Conservation (phyloP, 1,139 yeast genomes). For the Suhomyces anneliseae region DNA sequence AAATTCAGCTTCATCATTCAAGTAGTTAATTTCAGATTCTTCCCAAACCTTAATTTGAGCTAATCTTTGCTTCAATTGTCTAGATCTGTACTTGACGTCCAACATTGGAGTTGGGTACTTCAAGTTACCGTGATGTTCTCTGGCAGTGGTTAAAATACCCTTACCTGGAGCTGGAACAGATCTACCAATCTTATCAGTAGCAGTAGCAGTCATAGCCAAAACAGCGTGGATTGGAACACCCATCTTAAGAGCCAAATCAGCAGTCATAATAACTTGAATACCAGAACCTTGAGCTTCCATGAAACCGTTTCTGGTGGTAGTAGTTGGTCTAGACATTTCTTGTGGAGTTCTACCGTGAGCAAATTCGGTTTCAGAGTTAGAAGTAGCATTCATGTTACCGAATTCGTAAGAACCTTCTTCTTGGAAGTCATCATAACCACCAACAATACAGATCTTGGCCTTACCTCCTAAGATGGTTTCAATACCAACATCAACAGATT, state of each 20-base stretch:
- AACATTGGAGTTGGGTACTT: slow-evolving; percentile 79
- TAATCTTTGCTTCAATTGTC: slow-evolving; percentile 83
- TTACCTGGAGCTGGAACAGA: slow-evolving; percentile 99
- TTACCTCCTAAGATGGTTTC: slow-evolving; percentile 91
- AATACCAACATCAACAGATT: slow-evolving; percentile 93
- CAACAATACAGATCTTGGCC: slow-evolving; percentile 94
- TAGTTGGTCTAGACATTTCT: slow-evolving; percentile 98
- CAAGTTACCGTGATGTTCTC: slow-evolving; percentile 84
- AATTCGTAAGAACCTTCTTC: slow-evolving; percentile 98
- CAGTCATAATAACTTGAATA: slow-evolving; percentile 94
- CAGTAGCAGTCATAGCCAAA: slow-evolving; percentile 92
- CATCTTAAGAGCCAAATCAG: slow-evolving; percentile 91
- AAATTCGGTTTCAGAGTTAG: slow-evolving; percentile 81
- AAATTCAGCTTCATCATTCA: slow-evolving; percentile 49
- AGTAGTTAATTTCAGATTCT: slow-evolving; percentile 69
- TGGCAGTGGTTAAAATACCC: slow-evolving; percentile 97
- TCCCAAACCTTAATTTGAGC: slow-evolving; percentile 81
- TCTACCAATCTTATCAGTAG: slow-evolving; percentile 97
- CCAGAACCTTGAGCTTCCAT: slow-evolving; percentile 99
- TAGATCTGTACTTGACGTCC: slow-evolving; percentile 89
- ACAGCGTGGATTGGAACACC: slow-evolving; percentile 99
- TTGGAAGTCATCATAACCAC: slow-evolving; percentile 99
- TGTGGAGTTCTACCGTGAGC: slow-evolving; percentile 96
- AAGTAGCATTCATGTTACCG: slow-evolving; percentile 98
- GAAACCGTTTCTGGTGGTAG: slow-evolving; percentile 94